Evolutionary conservation across 768 basidiomycete genomes (phyloP).

Genomic region (Gymnopilus junonius): DNA sequence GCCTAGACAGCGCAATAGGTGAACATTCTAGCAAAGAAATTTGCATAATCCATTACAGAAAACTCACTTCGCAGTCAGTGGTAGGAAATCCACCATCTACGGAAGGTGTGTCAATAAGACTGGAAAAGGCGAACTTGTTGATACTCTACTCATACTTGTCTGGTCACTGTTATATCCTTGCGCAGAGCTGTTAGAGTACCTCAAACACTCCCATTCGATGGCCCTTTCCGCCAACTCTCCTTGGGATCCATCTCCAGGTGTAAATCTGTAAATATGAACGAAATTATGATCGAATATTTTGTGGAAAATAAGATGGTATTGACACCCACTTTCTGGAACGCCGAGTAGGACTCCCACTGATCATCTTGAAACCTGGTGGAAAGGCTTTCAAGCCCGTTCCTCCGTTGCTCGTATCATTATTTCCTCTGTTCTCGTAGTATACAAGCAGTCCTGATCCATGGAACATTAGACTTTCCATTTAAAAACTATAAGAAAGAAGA

Average conservation of each 20-base stretch:
- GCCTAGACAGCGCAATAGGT: slow-evolving; percentile 9
- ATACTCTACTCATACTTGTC: slow-evolving; percentile 11
- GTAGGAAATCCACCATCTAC: slow-evolving; percentile 44
- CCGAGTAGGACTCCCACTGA: slow-evolving; percentile 43
- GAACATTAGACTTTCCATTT: no score
- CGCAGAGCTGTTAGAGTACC: slow-evolving; percentile 32
- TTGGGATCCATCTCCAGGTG: slow-evolving; percentile 38
- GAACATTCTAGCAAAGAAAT: background rate
- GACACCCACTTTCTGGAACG: slow-evolving; percentile 37
- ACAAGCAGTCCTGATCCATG: slow-evolving; percentile 37
- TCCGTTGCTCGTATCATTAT: slow-evolving; percentile 40
- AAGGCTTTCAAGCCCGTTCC: slow-evolving; percentile 46
- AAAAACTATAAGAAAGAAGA: no score
- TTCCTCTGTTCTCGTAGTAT: slow-evolving; percentile 48
- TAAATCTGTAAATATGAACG: background rate
- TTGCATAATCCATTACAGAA: background rate
- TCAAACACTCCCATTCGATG: slow-evolving; percentile 43
- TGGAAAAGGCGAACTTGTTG: background rate
- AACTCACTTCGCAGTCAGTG: slow-evolving; percentile 43
- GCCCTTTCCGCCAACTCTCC: slow-evolving; percentile 44
- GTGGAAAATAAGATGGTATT: background rate
- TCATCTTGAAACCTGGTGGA: slow-evolving; percentile 46
- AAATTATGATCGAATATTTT: background rate
- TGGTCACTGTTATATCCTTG: slow-evolving; percentile 32
- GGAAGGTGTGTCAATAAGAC: background rate